A percentile compares a stretch with the other conserved stretches of the same genome.
These are phyloP conservation scores for Elongisporangium undulatum DNA, from an alignment of 352 stramenopile species.

Conservation along the genomic window DNA sequence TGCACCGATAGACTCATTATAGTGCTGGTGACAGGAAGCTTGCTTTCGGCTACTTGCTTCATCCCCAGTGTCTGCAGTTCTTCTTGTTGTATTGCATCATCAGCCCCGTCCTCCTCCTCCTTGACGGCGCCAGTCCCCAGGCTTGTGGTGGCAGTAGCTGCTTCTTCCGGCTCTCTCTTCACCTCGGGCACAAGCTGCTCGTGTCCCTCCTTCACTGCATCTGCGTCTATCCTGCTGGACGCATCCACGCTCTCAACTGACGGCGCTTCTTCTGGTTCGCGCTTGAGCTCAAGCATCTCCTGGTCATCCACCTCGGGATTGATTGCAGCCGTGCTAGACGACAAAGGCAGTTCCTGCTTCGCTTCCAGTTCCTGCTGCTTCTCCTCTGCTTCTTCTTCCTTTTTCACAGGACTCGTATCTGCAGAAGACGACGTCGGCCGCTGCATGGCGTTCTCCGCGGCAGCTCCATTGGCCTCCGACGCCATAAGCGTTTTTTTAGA, in stretches of 20 bases:
- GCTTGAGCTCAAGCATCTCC: neutral
- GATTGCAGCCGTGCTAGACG: neutral
- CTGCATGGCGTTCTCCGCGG: neutral
- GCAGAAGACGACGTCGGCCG: neutral
- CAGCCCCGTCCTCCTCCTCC: neutral
- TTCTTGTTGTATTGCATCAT: neutral
- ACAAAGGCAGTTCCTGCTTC: neutral
- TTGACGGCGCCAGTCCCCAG: neutral
- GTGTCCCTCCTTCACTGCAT: neutral
- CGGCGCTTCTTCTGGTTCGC: neutral
- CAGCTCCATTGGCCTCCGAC: neutral
- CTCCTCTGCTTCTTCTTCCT: neutral
- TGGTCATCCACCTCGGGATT: neutral
- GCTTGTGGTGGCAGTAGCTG: too few relatives aligned
- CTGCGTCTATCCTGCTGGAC: neutral
- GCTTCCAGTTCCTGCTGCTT: neutral
- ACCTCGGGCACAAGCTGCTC: neutral
- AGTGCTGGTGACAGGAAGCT: neutral
- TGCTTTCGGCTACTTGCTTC: neutral
- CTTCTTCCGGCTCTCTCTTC: neutral
- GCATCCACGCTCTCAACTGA: neutral
- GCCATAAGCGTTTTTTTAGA: neutral
- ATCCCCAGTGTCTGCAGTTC: conserved; percentile 6
- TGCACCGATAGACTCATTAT: neutral
- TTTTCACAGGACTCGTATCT: neutral